Conservation (phyloP, 1,284 basidiomycete genomes). For the Kwoniella shivajii region DNA sequence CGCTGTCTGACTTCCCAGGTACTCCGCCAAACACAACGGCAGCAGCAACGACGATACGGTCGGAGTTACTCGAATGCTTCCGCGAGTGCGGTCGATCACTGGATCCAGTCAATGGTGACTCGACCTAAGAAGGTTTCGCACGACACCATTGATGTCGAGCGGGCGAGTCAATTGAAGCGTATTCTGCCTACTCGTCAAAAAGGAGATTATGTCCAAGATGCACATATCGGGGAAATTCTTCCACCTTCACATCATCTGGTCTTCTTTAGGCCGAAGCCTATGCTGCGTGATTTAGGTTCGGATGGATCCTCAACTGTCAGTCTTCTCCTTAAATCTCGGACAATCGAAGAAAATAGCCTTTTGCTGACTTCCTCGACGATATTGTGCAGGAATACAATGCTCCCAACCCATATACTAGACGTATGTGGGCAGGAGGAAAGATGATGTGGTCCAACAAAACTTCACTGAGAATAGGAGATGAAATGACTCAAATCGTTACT, state of each 20-base stretch:
- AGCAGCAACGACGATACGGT: no score
- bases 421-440: slow-evolving; percentile 82
- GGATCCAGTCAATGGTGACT: slow-evolving; percentile 2
- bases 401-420: slow-evolving; percentile 69
- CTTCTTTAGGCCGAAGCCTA: slow-evolving; percentile 70
- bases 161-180: slow-evolving; percentile 15
- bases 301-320: slow-evolving; percentile 67
- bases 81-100: neutral
- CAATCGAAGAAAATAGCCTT: neutral
- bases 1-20: no score
- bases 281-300: slow-evolving; percentile 62
- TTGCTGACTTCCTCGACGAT: neutral
- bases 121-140: neutral
- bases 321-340: neutral
- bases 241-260: slow-evolving; percentile 69
- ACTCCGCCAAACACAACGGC: no score
- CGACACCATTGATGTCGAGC: slow-evolving; percentile 13
- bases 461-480: slow-evolving; percentile 62
- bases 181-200: slow-evolving; percentile 71
- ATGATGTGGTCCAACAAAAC: slow-evolving; percentile 63
- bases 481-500: slow-evolving; percentile 59
- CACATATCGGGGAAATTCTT: slow-evolving; percentile 55
- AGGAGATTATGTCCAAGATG: neutral
- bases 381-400: slow-evolving; percentile 57
- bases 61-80: no score